These are phyloP conservation scores for Fibroporia radiculosa DNA, from an alignment of 768 basidiomycete genomes.

Conservation along the genomic window DNA sequence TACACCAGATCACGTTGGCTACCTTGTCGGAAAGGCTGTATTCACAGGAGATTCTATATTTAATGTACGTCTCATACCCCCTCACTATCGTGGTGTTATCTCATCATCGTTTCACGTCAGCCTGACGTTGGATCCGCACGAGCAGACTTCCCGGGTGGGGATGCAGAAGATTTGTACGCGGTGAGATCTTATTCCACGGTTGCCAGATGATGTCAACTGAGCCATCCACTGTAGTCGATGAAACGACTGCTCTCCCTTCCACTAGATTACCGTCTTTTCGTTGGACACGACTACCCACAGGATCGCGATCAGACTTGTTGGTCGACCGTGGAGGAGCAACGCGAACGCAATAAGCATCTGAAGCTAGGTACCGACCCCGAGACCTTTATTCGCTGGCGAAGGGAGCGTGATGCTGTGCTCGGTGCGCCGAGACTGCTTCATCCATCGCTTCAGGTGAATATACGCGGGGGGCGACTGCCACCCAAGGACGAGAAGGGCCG, in stretches of 20 bases:
- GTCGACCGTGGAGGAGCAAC: conserved; percentile 29
- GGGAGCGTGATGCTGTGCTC: conserved; percentile 25
- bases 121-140: conserved; percentile 33
- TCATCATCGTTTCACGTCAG: conserved; percentile 8
- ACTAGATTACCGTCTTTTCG: conserved; percentile 26
- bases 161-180: conserved; percentile 26
- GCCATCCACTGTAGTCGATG: conserved; percentile 24
- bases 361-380: conserved; percentile 22
- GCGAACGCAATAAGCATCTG: conserved; percentile 21
- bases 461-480: conserved; percentile 28
- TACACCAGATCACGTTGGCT: conserved; percentile 30
- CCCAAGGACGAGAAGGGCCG: conserved; percentile 19
- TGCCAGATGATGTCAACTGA: not conserved
- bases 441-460: conserved; percentile 30
- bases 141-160: conserved; percentile 31
- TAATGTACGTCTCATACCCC: conserved; percentile 18
- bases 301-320: conserved; percentile 20
- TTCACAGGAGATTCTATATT: conserved; percentile 35
- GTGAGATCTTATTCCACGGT: conserved; percentile 13
- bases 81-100: not conserved
- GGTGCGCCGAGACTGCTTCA: conserved; percentile 28
- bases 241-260: conserved; percentile 28
- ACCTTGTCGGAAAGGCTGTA: conserved; percentile 27
- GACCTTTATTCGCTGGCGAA: conserved; percentile 24
- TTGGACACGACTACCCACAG: conserved; percentile 32